Evolutionary conservation across 169 alveolate species (phyloP).

Genomic region (Plasmodium coatneyi): DNA sequence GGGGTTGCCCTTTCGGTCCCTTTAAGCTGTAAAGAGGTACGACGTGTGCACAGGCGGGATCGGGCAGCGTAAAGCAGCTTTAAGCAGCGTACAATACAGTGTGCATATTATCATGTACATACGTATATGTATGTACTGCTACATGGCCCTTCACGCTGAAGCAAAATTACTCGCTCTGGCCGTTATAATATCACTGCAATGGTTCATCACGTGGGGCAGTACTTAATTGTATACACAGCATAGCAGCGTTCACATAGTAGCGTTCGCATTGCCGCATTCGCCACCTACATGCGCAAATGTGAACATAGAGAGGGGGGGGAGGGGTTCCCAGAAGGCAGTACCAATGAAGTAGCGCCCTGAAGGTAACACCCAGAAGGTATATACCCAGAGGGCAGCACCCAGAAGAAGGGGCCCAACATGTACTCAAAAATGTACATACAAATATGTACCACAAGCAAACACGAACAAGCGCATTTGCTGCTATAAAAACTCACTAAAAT

Average conservation of each 20-base stretch:
- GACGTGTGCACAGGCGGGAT: background rate
- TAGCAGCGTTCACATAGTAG: background rate
- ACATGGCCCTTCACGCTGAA: background rate
- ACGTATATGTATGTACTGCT: background rate
- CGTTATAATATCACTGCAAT: background rate
- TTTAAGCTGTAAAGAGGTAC: background rate
- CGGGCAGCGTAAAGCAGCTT: background rate
- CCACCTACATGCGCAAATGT: background rate
- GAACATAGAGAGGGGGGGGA: background rate
- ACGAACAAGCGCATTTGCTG: background rate
- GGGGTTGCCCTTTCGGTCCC: background rate
- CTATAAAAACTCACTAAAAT: conserved; percentile 3
- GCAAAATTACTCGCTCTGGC: background rate
- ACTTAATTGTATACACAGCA: background rate
- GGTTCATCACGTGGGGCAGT: background rate
- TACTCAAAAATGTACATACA: background rate
- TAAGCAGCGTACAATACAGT: background rate
- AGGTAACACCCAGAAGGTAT: background rate
- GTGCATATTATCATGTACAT: background rate
- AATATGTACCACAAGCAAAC: background rate
- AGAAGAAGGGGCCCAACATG: background rate
- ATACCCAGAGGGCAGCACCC: background rate
- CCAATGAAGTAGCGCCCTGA: background rate
- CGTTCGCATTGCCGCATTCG: background rate
- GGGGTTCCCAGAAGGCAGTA: background rate